Base-by-base conservation (phyloP, 2,329 filamentous ascomycete genomes). In the Periconia sp. region DNA sequence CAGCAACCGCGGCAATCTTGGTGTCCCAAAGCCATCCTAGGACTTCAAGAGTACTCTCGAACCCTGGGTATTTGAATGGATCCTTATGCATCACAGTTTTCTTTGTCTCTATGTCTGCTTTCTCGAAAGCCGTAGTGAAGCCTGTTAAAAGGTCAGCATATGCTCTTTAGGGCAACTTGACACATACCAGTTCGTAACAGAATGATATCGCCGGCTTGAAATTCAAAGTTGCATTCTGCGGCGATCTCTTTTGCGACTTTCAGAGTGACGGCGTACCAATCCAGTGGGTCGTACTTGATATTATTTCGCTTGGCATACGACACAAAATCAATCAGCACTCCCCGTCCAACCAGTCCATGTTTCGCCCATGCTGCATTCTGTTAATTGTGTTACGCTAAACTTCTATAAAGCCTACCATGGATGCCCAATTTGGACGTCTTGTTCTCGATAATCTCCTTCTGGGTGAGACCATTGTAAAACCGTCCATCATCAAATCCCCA, bases 1-100 rank as follows among this genome's bases (percentile, higher is more conserved):
- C 57, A 15, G 63, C 65, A 1, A 70, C 65, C 7, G 68, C 68
- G 11, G 65, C 57, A 34, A 71, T 66, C 21, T 66, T 56, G 9
- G 43, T 46, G 19, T 62, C 48, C 59, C 58, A 61, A 4, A 60
- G 46, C 48, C 48, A 63, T 7, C 18, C 39, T 8, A 56, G 49
- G n/a, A 47, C 38, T 36, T 58, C 44, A n/a, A 43, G 30, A 3
- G 21, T 50, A 17, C 43, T 32, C 18, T 58, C 54, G 4, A 58
- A 19, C 3, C 59, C 53, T 10, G 56, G 52, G 29, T 59, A 57
- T 22, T 51, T 42, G 36, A 59, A 59, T 1, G 54, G 52, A 2
- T 38, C 46, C 33, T 56, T 51, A 13, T 40, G 22, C 48, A 54
- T 54, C n/a, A 57, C 37, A 7, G 19, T 16, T 29, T 57, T 49